A percentile compares a stretch with the other conserved stretches of the same genome.
Conservation (phyloP, 805 yeast genomes). For the Isabelozyma heimii region DNA sequence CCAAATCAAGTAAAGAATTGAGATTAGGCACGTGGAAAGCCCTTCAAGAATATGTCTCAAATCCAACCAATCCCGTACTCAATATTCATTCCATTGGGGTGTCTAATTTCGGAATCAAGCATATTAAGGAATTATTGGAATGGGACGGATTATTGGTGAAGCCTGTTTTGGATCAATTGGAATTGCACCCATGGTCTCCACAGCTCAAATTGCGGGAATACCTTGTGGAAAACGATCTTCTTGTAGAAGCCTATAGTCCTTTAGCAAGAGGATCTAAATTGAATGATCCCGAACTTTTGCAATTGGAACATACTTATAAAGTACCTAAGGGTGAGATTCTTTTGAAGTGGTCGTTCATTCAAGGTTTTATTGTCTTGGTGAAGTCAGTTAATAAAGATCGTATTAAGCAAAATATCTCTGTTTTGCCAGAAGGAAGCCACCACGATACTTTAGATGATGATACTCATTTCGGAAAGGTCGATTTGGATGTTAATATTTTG, state of each 20-base stretch:
- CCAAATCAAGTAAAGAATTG: slow-evolving; percentile 32
- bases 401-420: slow-evolving; percentile 53
- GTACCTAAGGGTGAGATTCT: slow-evolving; percentile 61
- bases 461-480: slow-evolving; percentile 33
- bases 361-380: slow-evolving; percentile 70
- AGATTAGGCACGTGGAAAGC: slow-evolving; percentile 69
- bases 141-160: slow-evolving; percentile 48
- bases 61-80: slow-evolving; percentile 44
- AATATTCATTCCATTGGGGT: slow-evolving; percentile 70
- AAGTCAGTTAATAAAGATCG: slow-evolving; percentile 57
- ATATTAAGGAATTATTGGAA: slow-evolving; percentile 55
- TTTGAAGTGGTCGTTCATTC: slow-evolving; percentile 69
- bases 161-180: slow-evolving; percentile 78
- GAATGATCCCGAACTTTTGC: slow-evolving; percentile 50
- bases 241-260: slow-evolving; percentile 79
- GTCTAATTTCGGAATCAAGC: slow-evolving; percentile 65
- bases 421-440: slow-evolving; percentile 32
- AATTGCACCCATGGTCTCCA: slow-evolving; percentile 82
- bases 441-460: slow-evolving; percentile 23
- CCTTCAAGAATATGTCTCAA: slow-evolving; percentile 62
- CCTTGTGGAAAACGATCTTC: slow-evolving; percentile 53
- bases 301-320: slow-evolving; percentile 48
- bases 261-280: slow-evolving; percentile 62
- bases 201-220: slow-evolving; percentile 60
- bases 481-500: slow-evolving; percentile 36